Evolutionary conservation across 1,284 basidiomycete species (phyloP).

Genomic region (Leccinum pseudoinsigne): DNA sequence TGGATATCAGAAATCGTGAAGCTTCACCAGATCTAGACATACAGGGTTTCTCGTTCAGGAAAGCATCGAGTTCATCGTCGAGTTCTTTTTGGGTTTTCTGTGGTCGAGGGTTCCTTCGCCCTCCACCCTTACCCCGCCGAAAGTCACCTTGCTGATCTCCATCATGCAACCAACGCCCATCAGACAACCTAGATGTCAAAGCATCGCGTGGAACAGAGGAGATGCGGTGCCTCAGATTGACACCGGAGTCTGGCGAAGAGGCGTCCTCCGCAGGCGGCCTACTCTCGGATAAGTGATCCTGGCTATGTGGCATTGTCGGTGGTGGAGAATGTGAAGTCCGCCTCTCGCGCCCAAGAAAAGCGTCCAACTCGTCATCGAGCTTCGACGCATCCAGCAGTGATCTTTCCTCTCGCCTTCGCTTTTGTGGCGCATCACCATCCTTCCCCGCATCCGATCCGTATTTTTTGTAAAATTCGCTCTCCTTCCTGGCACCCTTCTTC

Average conservation of each 20-base stretch:
- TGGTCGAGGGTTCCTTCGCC: slow-evolving; percentile 40
- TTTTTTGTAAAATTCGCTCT: slow-evolving; percentile 74
- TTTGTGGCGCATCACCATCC: slow-evolving; percentile 36
- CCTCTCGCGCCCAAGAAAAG: slow-evolving; percentile 52
- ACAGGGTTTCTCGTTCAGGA: slow-evolving; percentile 50
- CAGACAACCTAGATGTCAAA: slow-evolving; percentile 17
- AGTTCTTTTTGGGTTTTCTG: slow-evolving; percentile 67
- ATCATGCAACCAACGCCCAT: slow-evolving; percentile 18
- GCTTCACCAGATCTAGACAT: slow-evolving; percentile 5
- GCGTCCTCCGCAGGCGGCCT: slow-evolving; percentile 57
- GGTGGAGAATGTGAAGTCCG: slow-evolving; percentile 39
- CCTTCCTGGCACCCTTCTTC: slow-evolving; percentile 63
- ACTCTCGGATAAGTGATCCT: slow-evolving; percentile 53
- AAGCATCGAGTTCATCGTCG: slow-evolving; percentile 76
- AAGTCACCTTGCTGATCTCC: slow-evolving; percentile 27
- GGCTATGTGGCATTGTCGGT: slow-evolving; percentile 61
- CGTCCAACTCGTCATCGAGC: slow-evolving; percentile 58
- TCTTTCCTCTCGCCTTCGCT: slow-evolving; percentile 38
- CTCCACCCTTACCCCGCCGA: slow-evolving; percentile 25
- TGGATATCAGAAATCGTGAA: slow-evolving; percentile 11
- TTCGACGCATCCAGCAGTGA: slow-evolving; percentile 27
- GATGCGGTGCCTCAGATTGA: slow-evolving; percentile 44
- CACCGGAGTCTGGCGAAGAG: slow-evolving; percentile 41
- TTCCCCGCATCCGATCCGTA: slow-evolving; percentile 68
- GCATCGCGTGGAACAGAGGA: slow-evolving; percentile 42